Conservation (phyloP, 306 rosid genomes). For the Herpetospermum pedunculosum region DNA sequence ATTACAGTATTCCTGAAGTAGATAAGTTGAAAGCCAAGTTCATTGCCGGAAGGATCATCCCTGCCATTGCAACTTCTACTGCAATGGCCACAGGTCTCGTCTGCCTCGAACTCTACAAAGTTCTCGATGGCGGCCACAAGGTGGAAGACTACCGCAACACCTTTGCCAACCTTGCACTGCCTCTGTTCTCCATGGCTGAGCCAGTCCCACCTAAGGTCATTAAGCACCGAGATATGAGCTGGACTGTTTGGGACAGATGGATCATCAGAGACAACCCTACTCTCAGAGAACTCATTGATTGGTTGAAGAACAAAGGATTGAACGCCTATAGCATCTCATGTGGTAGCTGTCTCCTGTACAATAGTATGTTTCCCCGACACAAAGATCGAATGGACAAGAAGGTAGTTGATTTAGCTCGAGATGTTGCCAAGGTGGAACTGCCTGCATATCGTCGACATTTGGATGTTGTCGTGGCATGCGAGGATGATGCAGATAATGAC, state of each 20-base stretch:
- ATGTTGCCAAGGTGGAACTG: constrained; percentile 61
- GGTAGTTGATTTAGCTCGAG: constrained; percentile 66
- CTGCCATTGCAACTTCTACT: constrained; percentile 91
- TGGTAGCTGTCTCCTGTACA: constrained; percentile 66
- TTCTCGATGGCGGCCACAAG: constrained; percentile 61
- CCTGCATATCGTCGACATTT: constrained; percentile 65
- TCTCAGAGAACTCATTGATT: constrained; percentile 52
- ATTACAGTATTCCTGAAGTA: constrained; percentile 89
- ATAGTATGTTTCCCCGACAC: constrained; percentile 64
- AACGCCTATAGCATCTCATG: constrained; percentile 77
- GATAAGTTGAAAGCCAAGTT: constrained; percentile 97
- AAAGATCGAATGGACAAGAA: constrained; percentile 73
- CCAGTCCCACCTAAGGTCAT: constrained; percentile 83
- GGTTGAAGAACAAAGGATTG: constrained; percentile 69
- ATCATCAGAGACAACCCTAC: constrained; percentile 60
- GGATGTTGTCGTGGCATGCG: constrained; percentile 89
- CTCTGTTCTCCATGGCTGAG: constrained; percentile 83
- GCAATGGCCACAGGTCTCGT: constrained; percentile 97
- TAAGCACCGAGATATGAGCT: constrained; percentile 60
- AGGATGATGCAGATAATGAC: constrained; percentile 87
- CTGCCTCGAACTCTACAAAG: constrained; percentile 91
- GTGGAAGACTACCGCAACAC: constrained; percentile 88
- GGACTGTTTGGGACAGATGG: constrained; percentile 99
- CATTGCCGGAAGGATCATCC: constrained; percentile 91
- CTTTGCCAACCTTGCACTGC: constrained; percentile 78